Conservation (phyloP, 2,329 filamentous ascomycete species). For the Diaporthe australafricana region DNA sequence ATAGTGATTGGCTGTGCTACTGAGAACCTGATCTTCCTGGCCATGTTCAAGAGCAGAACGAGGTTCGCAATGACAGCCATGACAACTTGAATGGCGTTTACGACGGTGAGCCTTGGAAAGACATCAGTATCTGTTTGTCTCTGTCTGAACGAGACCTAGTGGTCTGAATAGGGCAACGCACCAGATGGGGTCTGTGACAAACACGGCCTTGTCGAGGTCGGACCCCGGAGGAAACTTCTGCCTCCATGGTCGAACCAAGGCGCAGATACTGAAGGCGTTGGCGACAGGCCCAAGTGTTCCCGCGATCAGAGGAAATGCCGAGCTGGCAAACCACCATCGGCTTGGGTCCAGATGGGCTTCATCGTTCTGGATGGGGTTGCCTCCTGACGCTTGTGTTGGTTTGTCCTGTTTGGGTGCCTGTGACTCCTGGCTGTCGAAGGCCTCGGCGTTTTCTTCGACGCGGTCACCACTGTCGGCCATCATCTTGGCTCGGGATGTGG, state of each 20-base stretch:
- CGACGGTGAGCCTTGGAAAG: constrained; percentile 68
- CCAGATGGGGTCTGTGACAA: constrained; percentile 78
- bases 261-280: constrained; percentile 88
- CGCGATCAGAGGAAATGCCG: constrained; percentile 81
- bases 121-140: neutral
- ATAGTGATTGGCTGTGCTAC: constrained; percentile 88
- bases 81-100: constrained; percentile 83
- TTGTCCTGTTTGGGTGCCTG: neutral
- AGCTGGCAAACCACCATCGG: constrained; percentile 73
- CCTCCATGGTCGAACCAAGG: constrained; percentile 85
- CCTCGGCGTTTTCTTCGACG: constrained; percentile 41
- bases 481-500: constrained; percentile 40
- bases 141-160: neutral
- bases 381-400: constrained; percentile 31
- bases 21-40: constrained; percentile 80
- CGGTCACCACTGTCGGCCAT: constrained; percentile 44
- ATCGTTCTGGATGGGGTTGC: constrained; percentile 48
- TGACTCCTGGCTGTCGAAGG: constrained; percentile 32
- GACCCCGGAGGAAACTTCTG: constrained; percentile 63
- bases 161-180: constrained; percentile 46
- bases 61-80: constrained; percentile 83
- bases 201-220: constrained; percentile 60
- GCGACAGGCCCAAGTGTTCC: constrained; percentile 88
- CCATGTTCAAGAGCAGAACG: constrained; percentile 89
- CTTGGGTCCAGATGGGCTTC: constrained; percentile 60